These are phyloP conservation scores for Salix purpurea DNA, from an alignment of 345 rosid genomes.

Conservation along the genomic window DNA sequence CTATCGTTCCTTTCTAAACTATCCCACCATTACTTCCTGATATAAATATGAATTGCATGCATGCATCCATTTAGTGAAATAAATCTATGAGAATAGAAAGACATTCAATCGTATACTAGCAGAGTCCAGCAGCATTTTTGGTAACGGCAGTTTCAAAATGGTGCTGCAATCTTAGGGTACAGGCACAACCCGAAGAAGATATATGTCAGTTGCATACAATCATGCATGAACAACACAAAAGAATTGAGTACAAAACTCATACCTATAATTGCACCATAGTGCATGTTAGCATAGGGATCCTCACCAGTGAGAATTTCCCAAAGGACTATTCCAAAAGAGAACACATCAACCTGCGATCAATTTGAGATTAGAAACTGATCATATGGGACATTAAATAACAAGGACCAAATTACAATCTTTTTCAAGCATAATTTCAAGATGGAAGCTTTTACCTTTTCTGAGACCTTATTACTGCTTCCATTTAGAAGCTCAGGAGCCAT, in stretches of 20 bases:
- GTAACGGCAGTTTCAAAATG: neutral
- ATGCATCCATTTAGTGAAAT: neutral
- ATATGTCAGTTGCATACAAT: neutral
- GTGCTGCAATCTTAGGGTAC: neutral
- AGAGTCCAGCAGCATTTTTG: neutral
- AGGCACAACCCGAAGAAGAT: neutral
- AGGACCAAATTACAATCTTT: conserved; percentile 1
- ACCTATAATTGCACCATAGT: conserved; percentile 87
- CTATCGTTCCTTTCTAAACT: neutral
- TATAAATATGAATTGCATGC: neutral
- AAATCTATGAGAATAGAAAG: neutral
- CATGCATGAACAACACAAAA: neutral
- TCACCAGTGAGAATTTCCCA: conserved; percentile 92
- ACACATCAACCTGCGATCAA: conserved; percentile 61
- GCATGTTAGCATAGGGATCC: conserved; percentile 85
- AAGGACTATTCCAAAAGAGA: conserved; percentile 74
- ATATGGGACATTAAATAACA: neutral
- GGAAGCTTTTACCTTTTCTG: conserved; percentile 56
- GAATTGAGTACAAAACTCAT: conserved; percentile 3
- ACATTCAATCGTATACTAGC: neutral
- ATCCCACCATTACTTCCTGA: neutral
- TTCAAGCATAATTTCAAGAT: neutral
- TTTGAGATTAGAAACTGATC: conserved; percentile 8
- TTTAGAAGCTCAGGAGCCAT: conserved; percentile 86
- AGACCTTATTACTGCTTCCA: conserved; percentile 73